Evolutionary conservation across 192 early-diverging fungal species (phyloP).

Genomic region (Haplosporangium gracile): DNA sequence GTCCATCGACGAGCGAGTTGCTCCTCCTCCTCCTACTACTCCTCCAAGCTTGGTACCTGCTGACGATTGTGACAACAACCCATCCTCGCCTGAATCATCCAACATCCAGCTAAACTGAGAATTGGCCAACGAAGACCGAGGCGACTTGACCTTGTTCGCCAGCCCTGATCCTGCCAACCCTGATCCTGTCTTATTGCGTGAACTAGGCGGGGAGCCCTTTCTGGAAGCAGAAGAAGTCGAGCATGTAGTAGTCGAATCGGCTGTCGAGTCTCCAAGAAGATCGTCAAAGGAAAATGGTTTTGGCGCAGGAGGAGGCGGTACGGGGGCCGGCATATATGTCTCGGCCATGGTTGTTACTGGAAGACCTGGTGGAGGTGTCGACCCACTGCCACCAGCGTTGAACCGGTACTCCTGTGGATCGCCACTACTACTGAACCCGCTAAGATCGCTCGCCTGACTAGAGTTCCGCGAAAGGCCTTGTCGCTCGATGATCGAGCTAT

Average conservation of each 20-base stretch:
- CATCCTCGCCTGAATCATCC: constrained; percentile 7
- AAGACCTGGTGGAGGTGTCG: neutral
- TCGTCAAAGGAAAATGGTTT: constrained; percentile 54
- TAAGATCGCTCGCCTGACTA: constrained; percentile 1
- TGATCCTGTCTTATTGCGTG: neutral
- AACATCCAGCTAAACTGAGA: constrained; percentile 54
- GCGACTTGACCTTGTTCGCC: constrained; percentile 36
- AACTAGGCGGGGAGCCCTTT: neutral
- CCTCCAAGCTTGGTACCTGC: neutral
- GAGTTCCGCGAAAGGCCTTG: constrained; percentile 7
- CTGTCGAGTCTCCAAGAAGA: constrained; percentile 24
- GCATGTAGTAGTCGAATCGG: neutral
- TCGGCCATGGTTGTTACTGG: neutral
- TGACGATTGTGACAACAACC: neutral
- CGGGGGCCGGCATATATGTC: constrained; percentile 15
- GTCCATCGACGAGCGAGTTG: neutral
- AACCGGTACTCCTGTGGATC: neutral
- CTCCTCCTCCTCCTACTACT: neutral
- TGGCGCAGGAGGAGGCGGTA: constrained; percentile 8
- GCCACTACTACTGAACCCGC: neutral
- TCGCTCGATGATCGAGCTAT: neutral
- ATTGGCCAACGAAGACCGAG: constrained; percentile 39
- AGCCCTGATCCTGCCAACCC: neutral
- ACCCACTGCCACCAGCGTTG: neutral
- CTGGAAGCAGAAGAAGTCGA: neutral